Evolutionary conservation across 208 protist genomes (phyloP).

Genomic region (Crithidia expoeki): DNA sequence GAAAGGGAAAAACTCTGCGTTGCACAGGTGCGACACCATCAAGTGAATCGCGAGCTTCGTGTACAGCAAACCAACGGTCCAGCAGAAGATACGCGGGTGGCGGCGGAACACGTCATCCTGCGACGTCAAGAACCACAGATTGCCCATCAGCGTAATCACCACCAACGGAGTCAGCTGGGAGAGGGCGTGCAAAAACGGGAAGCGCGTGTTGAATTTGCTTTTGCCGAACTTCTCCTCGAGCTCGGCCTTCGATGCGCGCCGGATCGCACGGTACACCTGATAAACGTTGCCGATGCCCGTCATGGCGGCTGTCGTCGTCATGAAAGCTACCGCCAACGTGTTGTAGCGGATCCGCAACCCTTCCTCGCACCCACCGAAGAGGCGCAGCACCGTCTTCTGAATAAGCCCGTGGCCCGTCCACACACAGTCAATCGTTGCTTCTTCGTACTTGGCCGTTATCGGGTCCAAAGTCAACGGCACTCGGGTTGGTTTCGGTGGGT

Average conservation of each 20-base stretch:
- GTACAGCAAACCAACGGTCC: conserved; percentile 82
- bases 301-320: conserved; percentile 37
- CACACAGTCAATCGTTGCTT: conserved; percentile 18
- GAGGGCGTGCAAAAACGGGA: conserved; percentile 70
- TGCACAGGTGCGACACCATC: conserved; percentile 83
- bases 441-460: conserved; percentile 10
- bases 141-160: conserved; percentile 53
- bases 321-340: conserved; percentile 58
- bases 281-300: conserved; percentile 66
- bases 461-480: conserved; percentile 26
- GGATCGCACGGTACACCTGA: conserved; percentile 67
- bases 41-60: conserved; percentile 81
- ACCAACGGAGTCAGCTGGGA: conserved; percentile 60
- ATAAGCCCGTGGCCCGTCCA: conserved; percentile 54
- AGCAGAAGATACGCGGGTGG: conserved; percentile 82
- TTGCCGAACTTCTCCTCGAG: conserved; percentile 14
- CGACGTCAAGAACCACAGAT: conserved; percentile 66
- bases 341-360: conserved; percentile 67
- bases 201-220: conserved; percentile 10
- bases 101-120: conserved; percentile 73
- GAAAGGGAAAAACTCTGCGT: conserved; percentile 49
- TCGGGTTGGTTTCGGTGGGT: conserved; percentile 39
- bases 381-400: conserved; percentile 57
- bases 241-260: conserved; percentile 15
- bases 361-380: conserved; percentile 50